These are phyloP conservation scores for Ceratobasidium papillatum DNA, from an alignment of 1,284 basidiomycete genomes.

Conservation along the genomic window DNA sequence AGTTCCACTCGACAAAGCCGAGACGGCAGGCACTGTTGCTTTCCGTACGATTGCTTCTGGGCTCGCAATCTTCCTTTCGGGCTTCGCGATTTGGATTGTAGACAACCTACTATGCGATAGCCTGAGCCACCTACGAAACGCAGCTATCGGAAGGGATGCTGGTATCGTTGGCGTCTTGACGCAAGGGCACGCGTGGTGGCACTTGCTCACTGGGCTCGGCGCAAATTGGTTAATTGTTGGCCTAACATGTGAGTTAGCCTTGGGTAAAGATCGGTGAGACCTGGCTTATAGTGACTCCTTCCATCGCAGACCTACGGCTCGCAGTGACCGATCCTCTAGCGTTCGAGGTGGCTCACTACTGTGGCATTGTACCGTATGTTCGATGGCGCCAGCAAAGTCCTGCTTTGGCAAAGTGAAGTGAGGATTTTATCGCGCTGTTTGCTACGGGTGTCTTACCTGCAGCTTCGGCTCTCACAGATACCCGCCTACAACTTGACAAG, in stretches of 20 bases:
- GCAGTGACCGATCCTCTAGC: slow-evolving; percentile 36
- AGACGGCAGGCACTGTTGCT: slow-evolving; percentile 27
- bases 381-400: slow-evolving; percentile 9
- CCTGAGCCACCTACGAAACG: slow-evolving; percentile 46
- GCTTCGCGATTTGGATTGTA: slow-evolving; percentile 61
- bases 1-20: not conserved
- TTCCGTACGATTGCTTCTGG: slow-evolving; percentile 47
- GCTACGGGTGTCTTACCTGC: not conserved
- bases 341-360: slow-evolving; percentile 30
- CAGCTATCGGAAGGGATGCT: slow-evolving; percentile 20
- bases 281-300: not conserved
- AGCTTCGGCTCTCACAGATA: not conserved
- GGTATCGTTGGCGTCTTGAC: slow-evolving; percentile 43
- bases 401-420: not conserved
- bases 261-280: slow-evolving; percentile 45
- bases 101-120: slow-evolving; percentile 60
- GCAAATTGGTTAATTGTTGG: slow-evolving; percentile 55
- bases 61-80: slow-evolving; percentile 51
- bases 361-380: slow-evolving; percentile 34
- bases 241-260: slow-evolving; percentile 52
- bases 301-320: slow-evolving; percentile 11
- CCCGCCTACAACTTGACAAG: not conserved
- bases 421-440: not conserved
- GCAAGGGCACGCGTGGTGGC: slow-evolving; percentile 59
- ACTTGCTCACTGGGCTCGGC: slow-evolving; percentile 60